Base-by-base conservation (phyloP, 257 asterid species). In the Phtheirospermum japonicum region DNA sequence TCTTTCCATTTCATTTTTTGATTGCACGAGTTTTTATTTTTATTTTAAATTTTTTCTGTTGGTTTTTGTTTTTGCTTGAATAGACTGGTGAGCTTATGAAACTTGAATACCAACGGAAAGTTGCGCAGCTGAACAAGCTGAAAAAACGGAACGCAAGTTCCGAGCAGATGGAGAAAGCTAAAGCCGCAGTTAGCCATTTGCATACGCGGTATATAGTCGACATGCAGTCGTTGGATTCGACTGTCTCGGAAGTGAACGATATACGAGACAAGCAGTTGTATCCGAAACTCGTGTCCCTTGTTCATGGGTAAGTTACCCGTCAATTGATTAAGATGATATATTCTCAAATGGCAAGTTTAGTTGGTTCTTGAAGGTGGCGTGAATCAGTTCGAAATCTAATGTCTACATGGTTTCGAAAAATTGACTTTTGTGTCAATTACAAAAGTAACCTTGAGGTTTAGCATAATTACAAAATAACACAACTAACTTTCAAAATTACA, bases 171-270 rank as follows among this genome's bases (percentile, higher is more conserved):
- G 99, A 92, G 84, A 89, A 87, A 75, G 88, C 93, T 17, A 92
- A 92, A 79, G 97, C 97, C 49, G 96, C 96, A 37, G 97, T 92
- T 64, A 87, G 95, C 81, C 96, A 92, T 78, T 75, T 86, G 81
- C 97, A 92, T 60, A 92, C 96, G 7, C 89, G 97, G 23, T 92
- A 89, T 56, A 89, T 92, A 42, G 99, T 92, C 34, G 99, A 92
- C 80, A 89, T 89, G 96, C 99, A 92, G 54, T 92, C 99, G 16
- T 56, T 92, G 82, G 97, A 92, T 74, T 87, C 99, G 12, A 92
- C 97, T 0, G 95, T 92, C 31, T 74, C 81, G 0, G 99, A 92
- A 76, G 95, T 89, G 65, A 89, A 89, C 68, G 96, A 92, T 54
- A 92, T 89, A 46, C 89, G 99, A 2, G 99, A 92, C 71, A 89